These are phyloP conservation scores for Fusarium abutilonis DNA, from an alignment of 2,329 filamentous ascomycete genomes.

Conservation along the genomic window DNA sequence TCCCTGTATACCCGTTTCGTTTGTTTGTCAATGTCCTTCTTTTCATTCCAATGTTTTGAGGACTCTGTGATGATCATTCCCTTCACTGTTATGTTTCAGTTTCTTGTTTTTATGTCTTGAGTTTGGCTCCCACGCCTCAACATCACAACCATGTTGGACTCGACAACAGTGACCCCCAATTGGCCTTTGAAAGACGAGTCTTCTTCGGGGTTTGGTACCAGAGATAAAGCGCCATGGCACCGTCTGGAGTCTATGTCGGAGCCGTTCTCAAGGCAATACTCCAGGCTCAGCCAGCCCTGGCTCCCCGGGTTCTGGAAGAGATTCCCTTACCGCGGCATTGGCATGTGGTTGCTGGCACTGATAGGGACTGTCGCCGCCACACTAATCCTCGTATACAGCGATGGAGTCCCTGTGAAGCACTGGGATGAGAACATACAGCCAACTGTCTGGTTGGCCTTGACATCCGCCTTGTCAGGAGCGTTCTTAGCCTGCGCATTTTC, in stretches of 20 bases:
- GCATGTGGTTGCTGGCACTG: constrained; percentile 29
- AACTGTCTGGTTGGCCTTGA: constrained; percentile 37
- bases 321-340: constrained; percentile 29
- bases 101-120: too few species aligned
- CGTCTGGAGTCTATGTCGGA: constrained; percentile 20
- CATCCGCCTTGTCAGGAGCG: constrained; percentile 32
- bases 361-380: constrained; percentile 26
- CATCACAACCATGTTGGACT: not conserved
- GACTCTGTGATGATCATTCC: not conserved
- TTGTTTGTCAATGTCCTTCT: constrained; percentile 7
- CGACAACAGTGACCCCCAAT: not conserved
- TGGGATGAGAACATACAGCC: constrained; percentile 36
- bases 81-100: not conserved
- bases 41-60: not conserved
- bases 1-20: not conserved
- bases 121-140: not conserved
- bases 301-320: constrained; percentile 35
- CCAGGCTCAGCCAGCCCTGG: constrained; percentile 34
- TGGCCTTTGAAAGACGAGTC: constrained; percentile 32
- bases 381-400: constrained; percentile 30
- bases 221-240: constrained; percentile 25
- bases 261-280: constrained; percentile 4
- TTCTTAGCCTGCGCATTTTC: constrained; percentile 36
- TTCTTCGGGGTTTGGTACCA: not conserved
- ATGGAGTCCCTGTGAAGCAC: constrained; percentile 30